Conservation (phyloP, 2,329 filamentous ascomycete genomes). For the Scleromitrula shiraiana region DNA sequence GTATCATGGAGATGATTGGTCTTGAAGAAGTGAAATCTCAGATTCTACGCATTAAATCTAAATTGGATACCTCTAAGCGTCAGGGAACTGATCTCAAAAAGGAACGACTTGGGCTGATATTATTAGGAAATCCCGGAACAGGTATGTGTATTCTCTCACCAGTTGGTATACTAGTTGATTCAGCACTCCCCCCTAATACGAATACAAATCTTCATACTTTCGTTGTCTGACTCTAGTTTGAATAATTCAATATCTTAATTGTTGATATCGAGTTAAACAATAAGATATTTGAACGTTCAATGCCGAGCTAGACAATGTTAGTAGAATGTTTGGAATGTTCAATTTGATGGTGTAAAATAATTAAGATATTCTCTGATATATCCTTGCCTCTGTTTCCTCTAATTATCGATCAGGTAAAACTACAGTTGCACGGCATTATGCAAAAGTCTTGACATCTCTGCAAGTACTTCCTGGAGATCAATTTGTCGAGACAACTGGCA, state of each 20-base stretch:
- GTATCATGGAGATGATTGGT: constrained; percentile 62
- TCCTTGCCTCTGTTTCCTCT: too few species aligned
- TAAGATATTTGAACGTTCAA: too few species aligned
- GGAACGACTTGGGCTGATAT: constrained; percentile 53
- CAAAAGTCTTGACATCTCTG: constrained; percentile 52
- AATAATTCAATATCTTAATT: too few species aligned
- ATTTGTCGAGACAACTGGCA: constrained; percentile 63
- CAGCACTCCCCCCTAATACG: too few species aligned
- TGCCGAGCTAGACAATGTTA: too few species aligned
- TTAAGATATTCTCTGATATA: not conserved
- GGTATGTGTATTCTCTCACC: constrained; percentile 35
- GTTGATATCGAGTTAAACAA: too few species aligned
- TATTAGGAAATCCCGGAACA: constrained; percentile 70
- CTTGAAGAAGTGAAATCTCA: constrained; percentile 60
- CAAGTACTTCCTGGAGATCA: constrained; percentile 51
- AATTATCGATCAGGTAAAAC: constrained; percentile 60
- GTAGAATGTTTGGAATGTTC: too few species aligned
- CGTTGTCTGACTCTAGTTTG: too few species aligned
- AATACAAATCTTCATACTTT: too few species aligned
- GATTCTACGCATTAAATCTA: constrained; percentile 55
- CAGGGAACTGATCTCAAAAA: constrained; percentile 47
- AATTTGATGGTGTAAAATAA: not conserved
- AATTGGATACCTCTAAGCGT: constrained; percentile 50
- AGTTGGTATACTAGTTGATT: too few species aligned
- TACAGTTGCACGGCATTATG: constrained; percentile 65